Conservation (phyloP, 2,329 filamentous ascomycete species). For the Colletotrichum sp. region DNA sequence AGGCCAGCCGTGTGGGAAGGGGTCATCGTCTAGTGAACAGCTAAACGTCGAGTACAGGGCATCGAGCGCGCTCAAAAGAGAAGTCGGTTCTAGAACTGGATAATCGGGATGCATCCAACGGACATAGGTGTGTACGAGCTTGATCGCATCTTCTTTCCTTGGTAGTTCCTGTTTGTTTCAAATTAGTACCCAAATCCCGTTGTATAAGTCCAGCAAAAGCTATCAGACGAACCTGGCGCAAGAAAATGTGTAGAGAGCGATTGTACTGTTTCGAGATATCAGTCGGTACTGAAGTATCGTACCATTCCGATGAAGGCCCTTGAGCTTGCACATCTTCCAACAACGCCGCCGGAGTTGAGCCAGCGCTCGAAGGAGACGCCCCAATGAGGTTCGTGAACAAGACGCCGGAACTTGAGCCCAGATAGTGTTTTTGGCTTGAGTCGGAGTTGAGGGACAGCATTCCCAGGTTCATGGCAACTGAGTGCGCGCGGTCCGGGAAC, state of each 20-base stretch:
- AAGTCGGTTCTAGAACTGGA: conserved; percentile 24
- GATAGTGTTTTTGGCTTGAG: conserved; percentile 39
- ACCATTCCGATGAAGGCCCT: conserved; percentile 8
- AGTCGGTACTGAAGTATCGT: neutral
- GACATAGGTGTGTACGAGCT: conserved; percentile 25
- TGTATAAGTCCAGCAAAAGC: neutral
- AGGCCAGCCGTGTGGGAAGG: conserved; percentile 23
- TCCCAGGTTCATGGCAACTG: conserved; percentile 38
- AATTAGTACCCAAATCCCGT: neutral
- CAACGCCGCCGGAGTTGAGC: neutral
- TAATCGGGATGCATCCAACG: conserved; percentile 27
- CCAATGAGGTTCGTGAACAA: conserved; percentile 36
- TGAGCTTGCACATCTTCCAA: conserved; percentile 13
- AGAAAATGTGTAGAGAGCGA: neutral
- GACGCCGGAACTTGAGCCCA: conserved; percentile 40
- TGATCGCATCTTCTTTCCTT: conserved; percentile 23
- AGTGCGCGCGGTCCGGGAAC: conserved; percentile 53
- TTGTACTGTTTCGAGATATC: conserved; percentile 20
- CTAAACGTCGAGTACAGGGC: conserved; percentile 24
- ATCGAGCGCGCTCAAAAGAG: conserved; percentile 24
- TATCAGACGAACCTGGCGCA: neutral
- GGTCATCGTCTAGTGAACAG: conserved; percentile 11
- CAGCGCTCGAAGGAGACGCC: conserved; percentile 17
- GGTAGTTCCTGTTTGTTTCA: conserved; percentile 22
- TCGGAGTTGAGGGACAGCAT: conserved; percentile 42